Evolutionary conservation across 371 early-diverging fungal genomes (phyloP).

Genomic region (Mucor plumbeus): DNA sequence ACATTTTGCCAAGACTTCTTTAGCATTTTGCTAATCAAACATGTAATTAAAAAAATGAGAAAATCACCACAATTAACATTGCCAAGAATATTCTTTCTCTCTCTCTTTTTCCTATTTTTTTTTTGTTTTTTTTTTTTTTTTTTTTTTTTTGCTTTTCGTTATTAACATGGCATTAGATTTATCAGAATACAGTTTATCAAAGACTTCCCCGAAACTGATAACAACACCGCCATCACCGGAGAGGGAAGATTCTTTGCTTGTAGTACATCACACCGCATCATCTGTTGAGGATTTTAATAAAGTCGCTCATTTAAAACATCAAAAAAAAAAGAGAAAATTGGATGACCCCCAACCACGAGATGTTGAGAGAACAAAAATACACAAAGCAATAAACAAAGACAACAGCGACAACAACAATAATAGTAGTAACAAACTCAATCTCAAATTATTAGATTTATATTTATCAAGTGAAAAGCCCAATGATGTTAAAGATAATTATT

Average conservation of each 20-base stretch:
- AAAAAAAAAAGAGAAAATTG: constrained; percentile 1
- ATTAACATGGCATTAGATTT: constrained; percentile 2
- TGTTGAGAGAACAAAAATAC: not conserved
- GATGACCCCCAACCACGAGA: not conserved
- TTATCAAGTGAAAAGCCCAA: constrained; percentile 10
- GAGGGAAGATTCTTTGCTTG: not conserved
- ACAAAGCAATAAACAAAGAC: not conserved
- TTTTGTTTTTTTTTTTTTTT: not conserved
- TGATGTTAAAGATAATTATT: constrained; percentile 2
- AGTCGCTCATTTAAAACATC: not conserved
- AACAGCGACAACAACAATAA: not conserved
- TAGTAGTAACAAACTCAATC: not conserved
- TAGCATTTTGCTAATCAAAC: not conserved
- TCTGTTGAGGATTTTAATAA: not conserved
- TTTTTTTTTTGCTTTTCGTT: not conserved
- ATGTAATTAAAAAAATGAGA: not conserved
- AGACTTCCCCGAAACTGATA: not conserved
- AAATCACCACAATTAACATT: not conserved
- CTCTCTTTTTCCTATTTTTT: not conserved
- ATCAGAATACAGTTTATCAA: constrained; percentile 4
- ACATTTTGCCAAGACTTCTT: constrained; percentile 11
- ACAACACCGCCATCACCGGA: constrained; percentile 8
- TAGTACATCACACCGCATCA: not conserved
- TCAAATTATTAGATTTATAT: constrained; percentile 5
- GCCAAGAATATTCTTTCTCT: not conserved